Evolutionary conservation across 2,329 filamentous ascomycete genomes (phyloP).

Genomic region (Aspergillus clavatus): DNA sequence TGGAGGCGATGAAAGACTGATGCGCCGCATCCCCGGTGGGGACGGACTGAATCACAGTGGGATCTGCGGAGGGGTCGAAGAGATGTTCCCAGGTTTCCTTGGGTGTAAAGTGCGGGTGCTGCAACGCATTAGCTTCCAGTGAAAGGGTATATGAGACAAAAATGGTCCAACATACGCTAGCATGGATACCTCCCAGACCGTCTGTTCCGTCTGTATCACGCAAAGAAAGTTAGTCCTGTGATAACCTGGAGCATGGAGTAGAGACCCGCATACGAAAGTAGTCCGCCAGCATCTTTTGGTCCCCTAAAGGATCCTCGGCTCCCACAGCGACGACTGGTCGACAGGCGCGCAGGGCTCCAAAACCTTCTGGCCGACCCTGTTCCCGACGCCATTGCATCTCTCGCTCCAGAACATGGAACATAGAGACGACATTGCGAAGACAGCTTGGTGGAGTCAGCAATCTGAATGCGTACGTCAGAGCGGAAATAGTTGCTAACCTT

Average conservation of each 20-base stretch:
- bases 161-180: constrained; percentile 34
- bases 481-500: constrained; percentile 53
- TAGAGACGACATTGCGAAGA: constrained; percentile 77
- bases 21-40: constrained; percentile 31
- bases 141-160: constrained; percentile 14
- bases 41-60: constrained; percentile 47
- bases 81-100: constrained; percentile 68
- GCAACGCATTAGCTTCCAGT: background rate
- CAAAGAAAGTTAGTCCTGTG: constrained; percentile 1
- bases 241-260: background rate
- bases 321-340: constrained; percentile 86
- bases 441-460: constrained; percentile 52
- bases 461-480: background rate
- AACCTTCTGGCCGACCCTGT: constrained; percentile 64
- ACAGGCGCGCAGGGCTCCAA: constrained; percentile 63
- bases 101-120: constrained; percentile 70
- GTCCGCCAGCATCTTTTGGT: constrained; percentile 73
- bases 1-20: constrained; percentile 69
- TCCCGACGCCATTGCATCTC: constrained; percentile 78
- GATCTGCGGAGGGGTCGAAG: constrained; percentile 50
- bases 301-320: constrained; percentile 77
- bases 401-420: constrained; percentile 89
- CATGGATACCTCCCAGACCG: constrained; percentile 70
- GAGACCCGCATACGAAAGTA: constrained; percentile 70
- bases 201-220: constrained; percentile 61